These are phyloP conservation scores for Sicyos baderoa DNA, from an alignment of 306 rosid genomes.

Conservation along the genomic window DNA sequence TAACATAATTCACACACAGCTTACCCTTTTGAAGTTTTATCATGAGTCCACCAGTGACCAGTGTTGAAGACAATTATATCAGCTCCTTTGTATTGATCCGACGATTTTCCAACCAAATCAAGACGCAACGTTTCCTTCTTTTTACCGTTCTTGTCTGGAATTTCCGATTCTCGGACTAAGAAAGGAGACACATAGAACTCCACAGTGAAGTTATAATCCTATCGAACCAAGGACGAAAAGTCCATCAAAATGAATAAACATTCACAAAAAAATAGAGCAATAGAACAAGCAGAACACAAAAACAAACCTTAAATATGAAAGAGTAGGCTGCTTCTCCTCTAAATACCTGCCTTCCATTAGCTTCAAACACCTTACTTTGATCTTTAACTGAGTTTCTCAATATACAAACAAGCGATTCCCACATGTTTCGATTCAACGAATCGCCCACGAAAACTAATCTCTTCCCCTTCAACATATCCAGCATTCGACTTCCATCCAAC, in stretches of 20 bases:
- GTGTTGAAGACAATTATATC: conserved; percentile 83
- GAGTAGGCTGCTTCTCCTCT: conserved; percentile 87
- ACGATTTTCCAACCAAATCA: conserved; percentile 65
- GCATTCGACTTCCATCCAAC: conserved; percentile 62
- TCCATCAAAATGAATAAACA: not conserved
- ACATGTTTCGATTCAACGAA: conserved; percentile 92
- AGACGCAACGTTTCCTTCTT: conserved; percentile 89
- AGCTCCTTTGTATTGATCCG: conserved; percentile 60
- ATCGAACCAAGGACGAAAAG: not conserved
- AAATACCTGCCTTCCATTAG: conserved; percentile 59
- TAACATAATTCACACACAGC: not conserved
- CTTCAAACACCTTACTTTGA: conserved; percentile 59
- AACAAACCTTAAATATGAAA: conserved; percentile 65
- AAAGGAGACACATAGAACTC: conserved; percentile 94
- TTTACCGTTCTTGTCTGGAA: conserved; percentile 52
- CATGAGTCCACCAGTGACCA: conserved; percentile 99
- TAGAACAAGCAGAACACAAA: not conserved
- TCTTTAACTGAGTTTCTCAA: conserved; percentile 63
- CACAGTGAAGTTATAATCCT: conserved; percentile 75
- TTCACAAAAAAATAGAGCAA: conserved; percentile 1
- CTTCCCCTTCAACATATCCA: conserved; percentile 68
- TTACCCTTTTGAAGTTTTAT: conserved; percentile 89
- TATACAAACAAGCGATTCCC: conserved; percentile 94
- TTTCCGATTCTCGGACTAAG: conserved; percentile 89
- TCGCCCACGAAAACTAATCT: conserved; percentile 88